Base-by-base conservation (phyloP, 2,329 filamentous ascomycete species). In the Colletotrichum acutatum region DNA sequence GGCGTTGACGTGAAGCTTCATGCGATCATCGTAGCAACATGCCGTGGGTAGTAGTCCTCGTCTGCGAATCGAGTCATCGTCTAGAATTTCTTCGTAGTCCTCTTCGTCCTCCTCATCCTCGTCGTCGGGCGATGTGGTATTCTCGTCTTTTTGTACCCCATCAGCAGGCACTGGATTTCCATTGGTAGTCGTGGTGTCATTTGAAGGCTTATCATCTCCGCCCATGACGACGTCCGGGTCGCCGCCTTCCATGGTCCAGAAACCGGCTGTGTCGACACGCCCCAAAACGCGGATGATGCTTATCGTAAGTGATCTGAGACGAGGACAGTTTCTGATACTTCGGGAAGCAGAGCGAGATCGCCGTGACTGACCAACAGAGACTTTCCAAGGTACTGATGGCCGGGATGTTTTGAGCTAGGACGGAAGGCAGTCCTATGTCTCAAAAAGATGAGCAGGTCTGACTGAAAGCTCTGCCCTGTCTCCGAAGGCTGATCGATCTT, bases 1-100 rank as follows among this genome's bases (percentile, higher is more conserved):
- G 19, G 94, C 91, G 80, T 98, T 97, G 67, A 95, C 94, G 81
- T 99, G 97, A 74, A 97, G 93, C 74, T 97, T 95, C 97, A 99
- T 99, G 37, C 96, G 91, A 70, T 94, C 92, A 84, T 99, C 97
- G 80, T 98, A 99, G 76, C 94, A 96, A 74, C 93, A 91, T 4
- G 94, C 94, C 0, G 93, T 95, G 0, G 92, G 90, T 1, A 94
- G 85, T 30, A 90, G 82, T 2, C 86, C 86, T 49, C 83, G 85
- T 69, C 83, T 83, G 16, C 80, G 80, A 63, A 86, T 19, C 37
- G 37, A 16, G 37, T 19, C 37, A 42, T 42, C 37, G 3, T 82
- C 82, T 1, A 80, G 78, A 16, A 81, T 80, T 16, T 78, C 76
- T 28, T 74, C 75, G 54, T 71, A 75, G 3, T 77, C 77, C n/a